Base-by-base conservation (phyloP, 1,284 basidiomycete genomes). In the Blastosporella zonata region DNA sequence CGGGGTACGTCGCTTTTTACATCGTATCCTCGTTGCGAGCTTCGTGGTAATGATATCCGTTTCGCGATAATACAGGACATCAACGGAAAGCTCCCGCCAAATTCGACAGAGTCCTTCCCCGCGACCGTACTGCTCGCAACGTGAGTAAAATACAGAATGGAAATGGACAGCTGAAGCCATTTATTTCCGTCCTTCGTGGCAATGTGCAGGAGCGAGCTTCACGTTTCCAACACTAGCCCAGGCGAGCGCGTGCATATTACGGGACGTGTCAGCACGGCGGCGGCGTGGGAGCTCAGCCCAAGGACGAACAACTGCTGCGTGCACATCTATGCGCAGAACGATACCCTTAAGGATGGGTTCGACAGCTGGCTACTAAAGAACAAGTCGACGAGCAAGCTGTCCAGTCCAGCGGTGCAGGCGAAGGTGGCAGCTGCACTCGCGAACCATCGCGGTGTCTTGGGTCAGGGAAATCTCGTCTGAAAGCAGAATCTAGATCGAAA, bases 261-360 rank as follows among this genome's bases (percentile, higher is more conserved):
- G 2, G 40, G 40, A 10, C 40, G 40, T 10, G 20, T 42, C 40
- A 42, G 40, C 18, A 42, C 40, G 13, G 40, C 40, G 12, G 40
- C n/a, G 18, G 27, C 40, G 15, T 42, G 40, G 40, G 25, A 2
- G 17, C 28, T 42, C 12, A 29, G 17, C 28, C 25, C 25, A 15
- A 42, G 22, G 40, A 27, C 29, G 27, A 42, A 42, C 15, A 29
- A 42, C 40, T 31, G 40, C 28, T 42, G 40, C 22, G 40, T 42
- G 7, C 40, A 42, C 23, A 42, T 42, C 22, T 42, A 42, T 42
- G 28, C 40, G 17, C 29, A 13, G 40, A 42, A 42, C 17, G 29
- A 42, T 20, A 42, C 27, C 3, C 40, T 42, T 27, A 27, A 27
- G 13, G 40, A 31, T 33, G 40, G 40, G 17, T 42, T 31, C 15